Evolutionary conservation across 805 yeast genomes (phyloP), one percentile per base, ranked within the genome.

Genomic region (Wickerhamiella allomyrinae): DNA sequence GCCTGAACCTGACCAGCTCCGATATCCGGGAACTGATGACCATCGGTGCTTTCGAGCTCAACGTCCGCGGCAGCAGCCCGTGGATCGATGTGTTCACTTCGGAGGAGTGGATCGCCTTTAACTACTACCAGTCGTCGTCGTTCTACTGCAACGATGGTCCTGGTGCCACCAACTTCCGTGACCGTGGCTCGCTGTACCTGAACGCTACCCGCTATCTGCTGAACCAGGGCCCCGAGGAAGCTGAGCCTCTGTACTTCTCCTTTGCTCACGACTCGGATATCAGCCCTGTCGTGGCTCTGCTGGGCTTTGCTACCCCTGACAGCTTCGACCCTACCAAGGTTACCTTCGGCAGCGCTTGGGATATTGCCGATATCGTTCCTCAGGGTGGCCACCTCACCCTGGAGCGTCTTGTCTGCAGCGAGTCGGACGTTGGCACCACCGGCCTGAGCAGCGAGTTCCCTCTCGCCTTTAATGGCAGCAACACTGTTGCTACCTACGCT

Each of bases 201-300:
- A 66, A 72, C 45, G 76, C 77, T 9, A 60, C 76, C 3, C 57
- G 68, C 38, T 54, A 60, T n/a, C 56, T 73, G 42, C 60, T 74
- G 47, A 59, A 63, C 50, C 63, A 62, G 37, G 65, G 63, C n/a
- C 60, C 60, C 7, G 54, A 54, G 42, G 40, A 43, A 47, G 66
- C 54, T 8, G 51, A 53, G 8, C 57, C 68, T 45, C 54, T 75
- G 29, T 65, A 69, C 56, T 62, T 68, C 43, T 61, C 67, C 15
- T 73, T 73, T 55, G 64, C 75, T 14, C 80, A 75, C 56, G 80
- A 75, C 52, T 73, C 76, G 21, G 77, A 75, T 50, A 57, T 74
- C 31, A 72, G 71, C 45, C 62, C 69, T 20, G 62, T 68, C 48
- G 64, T 67, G 37, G 55, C 74, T 20, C 64, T 74, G 2, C 58